Percentiles rank a stretch among this genome's conserved stretches.
Conservation (phyloP, 208 protist genomes). For the Leishmania mexicana region DNA sequence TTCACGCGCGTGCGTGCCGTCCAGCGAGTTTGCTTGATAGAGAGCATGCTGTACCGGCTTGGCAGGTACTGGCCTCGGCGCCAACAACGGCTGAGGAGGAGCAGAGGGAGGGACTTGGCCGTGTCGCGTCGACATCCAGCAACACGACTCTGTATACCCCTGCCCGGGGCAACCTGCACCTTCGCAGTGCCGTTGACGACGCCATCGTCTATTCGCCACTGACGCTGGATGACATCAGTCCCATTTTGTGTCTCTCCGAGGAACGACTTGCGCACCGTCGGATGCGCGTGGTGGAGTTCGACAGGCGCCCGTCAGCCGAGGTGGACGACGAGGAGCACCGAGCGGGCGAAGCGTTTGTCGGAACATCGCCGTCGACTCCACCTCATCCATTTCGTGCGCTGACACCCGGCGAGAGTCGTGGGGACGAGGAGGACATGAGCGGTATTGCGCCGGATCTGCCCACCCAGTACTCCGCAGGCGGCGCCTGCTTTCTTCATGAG, state of each 20-base stretch:
- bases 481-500: conserved; percentile 1
- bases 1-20: not conserved
- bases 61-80: conserved; percentile 3
- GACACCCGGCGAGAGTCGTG: not conserved
- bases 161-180: not conserved
- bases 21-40: conserved; percentile 8
- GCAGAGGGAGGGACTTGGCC: not conserved
- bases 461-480: not conserved
- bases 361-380: not conserved
- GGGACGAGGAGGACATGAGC: not conserved
- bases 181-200: conserved; percentile 19
- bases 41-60: not conserved
- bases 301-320: not conserved
- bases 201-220: conserved; percentile 16
- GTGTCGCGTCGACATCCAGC: not conserved
- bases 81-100: not conserved
- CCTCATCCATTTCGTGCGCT: not conserved
- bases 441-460: not conserved
- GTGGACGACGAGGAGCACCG: conserved; percentile 1
- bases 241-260: conserved; percentile 23
- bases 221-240: conserved; percentile 31
- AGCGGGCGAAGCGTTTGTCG: no score
- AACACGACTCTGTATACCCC: not conserved
- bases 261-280: not conserved
- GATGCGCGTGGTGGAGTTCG: not conserved